Evolutionary conservation across 768 basidiomycete species (phyloP).

Genomic region (Boletus pseudo-olivaceus): DNA sequence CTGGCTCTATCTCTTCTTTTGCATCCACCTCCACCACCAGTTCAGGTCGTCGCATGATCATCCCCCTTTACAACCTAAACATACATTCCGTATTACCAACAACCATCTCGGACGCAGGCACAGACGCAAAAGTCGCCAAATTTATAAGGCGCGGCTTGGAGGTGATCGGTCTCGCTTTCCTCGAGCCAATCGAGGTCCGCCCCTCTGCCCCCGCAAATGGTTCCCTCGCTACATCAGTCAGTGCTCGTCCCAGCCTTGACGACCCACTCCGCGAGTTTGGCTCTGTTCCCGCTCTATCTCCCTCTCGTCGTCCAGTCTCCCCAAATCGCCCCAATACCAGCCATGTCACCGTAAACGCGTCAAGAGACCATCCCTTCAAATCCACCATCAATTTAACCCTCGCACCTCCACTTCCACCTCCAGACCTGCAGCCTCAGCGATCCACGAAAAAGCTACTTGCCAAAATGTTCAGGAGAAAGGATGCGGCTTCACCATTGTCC

Average conservation of each 20-base stretch:
- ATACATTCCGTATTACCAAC: slow-evolving; percentile 88
- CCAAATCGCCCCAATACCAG: slow-evolving; percentile 6
- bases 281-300: neutral
- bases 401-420: slow-evolving; percentile 13
- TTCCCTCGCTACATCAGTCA: slow-evolving; percentile 9
- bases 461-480: slow-evolving; percentile 66
- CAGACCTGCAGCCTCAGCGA: slow-evolving; percentile 26
- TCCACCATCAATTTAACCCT: slow-evolving; percentile 16
- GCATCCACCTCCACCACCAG: slow-evolving; percentile 42
- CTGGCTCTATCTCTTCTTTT: slow-evolving; percentile 38
- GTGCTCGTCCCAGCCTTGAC: slow-evolving; percentile 32
- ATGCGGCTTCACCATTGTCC: slow-evolving; percentile 13
- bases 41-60: slow-evolving; percentile 65
- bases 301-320: slow-evolving; percentile 11
- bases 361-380: neutral
- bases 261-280: slow-evolving; percentile 22
- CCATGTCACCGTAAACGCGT: neutral
- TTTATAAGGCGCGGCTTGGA: slow-evolving; percentile 74
- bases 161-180: slow-evolving; percentile 68
- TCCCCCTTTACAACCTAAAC: slow-evolving; percentile 83
- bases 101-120: slow-evolving; percentile 82
- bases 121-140: slow-evolving; percentile 80
- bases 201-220: slow-evolving; percentile 13
- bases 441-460: slow-evolving; percentile 63
- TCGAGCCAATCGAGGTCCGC: slow-evolving; percentile 82